Evolutionary conservation across 192 early-diverging fungal species (phyloP).

Genomic region (Backusella liffmaniae): DNA sequence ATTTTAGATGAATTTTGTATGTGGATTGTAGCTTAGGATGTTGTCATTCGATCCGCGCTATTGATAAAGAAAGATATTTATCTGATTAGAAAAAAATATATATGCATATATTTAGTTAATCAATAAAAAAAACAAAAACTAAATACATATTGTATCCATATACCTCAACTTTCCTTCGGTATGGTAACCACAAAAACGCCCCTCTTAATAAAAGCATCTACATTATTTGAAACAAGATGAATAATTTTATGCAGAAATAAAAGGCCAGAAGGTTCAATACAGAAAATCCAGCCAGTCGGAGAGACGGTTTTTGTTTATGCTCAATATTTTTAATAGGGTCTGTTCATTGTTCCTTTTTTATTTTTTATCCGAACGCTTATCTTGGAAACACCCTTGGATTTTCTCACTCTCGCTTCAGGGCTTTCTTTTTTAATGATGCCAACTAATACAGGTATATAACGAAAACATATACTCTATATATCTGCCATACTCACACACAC

Average conservation of each 20-base stretch:
- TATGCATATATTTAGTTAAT: neutral
- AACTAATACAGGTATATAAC: neutral
- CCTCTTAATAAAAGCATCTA: neutral
- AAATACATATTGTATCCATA: neutral
- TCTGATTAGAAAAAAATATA: neutral
- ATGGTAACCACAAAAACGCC: neutral
- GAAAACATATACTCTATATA: neutral
- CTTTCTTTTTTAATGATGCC: neutral
- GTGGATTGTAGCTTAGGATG: conserved; percentile 17
- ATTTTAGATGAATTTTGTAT: conserved; percentile 13
- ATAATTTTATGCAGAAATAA: neutral
- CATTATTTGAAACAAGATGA: neutral
- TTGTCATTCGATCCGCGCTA: neutral
- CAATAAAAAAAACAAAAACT: neutral
- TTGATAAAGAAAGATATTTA: neutral
- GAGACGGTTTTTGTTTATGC: neutral
- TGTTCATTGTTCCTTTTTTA: neutral
- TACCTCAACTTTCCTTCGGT: neutral
- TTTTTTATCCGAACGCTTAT: neutral
- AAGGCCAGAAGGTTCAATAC: neutral
- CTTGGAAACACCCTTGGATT: neutral
- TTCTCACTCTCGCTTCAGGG: neutral
- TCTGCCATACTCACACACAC: neutral
- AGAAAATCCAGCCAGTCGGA: neutral
- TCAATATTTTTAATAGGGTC: neutral